Percentiles rank a stretch among this genome's conserved stretches.
phyloP scores from a whole-genome alignment of 1,284 basidiomycete genomes.

The Puccinia polysora region DNA sequence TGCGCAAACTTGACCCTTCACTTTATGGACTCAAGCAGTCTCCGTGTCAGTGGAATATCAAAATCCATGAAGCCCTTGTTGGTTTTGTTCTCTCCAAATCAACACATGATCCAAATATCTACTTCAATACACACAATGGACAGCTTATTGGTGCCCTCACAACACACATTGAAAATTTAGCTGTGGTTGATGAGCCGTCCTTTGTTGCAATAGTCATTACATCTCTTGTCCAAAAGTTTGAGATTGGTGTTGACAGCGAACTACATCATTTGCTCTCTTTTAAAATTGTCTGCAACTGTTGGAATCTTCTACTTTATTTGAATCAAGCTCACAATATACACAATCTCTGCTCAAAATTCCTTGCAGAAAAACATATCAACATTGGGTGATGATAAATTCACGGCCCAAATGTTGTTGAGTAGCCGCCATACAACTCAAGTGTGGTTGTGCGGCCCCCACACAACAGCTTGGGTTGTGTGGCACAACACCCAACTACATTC shows the following conservation, averaged over 20 bases:
- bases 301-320: neutral
- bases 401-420: too few relatives aligned
- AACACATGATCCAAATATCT: slow-evolving; percentile 8
- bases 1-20: neutral
- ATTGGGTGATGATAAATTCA: too few relatives aligned
- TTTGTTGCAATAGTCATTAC: neutral
- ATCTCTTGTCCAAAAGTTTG: neutral
- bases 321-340: too few relatives aligned
- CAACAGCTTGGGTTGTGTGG: too few relatives aligned
- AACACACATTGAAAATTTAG: neutral
- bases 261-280: slow-evolving; percentile 21
- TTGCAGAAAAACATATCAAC: too few relatives aligned
- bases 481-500: too few relatives aligned
- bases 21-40: slow-evolving; percentile 3
- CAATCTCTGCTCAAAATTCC: too few relatives aligned
- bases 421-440: too few relatives aligned
- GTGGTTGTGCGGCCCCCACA: too few relatives aligned
- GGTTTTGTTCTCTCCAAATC: neutral
- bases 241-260: slow-evolving; percentile 12
- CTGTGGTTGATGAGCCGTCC: neutral
- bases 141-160: neutral
- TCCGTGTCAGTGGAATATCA: neutral
- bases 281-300: neutral
- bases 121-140: neutral
- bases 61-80: neutral